Evolutionary conservation across 306 rosid genomes (phyloP).

Genomic region (Malus asiatica): DNA sequence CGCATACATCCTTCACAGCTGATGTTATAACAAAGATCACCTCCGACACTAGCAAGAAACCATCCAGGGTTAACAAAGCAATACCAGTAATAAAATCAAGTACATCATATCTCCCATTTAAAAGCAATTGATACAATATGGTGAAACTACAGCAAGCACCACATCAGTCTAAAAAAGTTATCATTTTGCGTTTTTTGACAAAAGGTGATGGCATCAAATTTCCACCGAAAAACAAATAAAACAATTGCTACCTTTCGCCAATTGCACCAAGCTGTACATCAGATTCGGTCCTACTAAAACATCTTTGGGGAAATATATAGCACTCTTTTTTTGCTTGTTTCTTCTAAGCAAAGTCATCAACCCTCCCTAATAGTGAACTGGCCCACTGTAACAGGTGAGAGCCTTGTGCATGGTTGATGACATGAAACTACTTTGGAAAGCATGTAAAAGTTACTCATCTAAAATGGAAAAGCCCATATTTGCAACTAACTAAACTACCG

Average conservation of each 20-base stretch:
- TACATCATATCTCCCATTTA: neutral
- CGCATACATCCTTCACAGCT: slow-evolving; percentile 85
- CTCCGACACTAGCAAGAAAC: slow-evolving; percentile 60
- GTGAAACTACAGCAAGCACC: neutral
- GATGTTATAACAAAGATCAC: slow-evolving; percentile 82
- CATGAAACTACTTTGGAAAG: neutral
- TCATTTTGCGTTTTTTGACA: neutral
- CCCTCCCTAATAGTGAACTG: neutral
- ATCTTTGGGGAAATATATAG: neutral
- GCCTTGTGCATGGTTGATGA: neutral
- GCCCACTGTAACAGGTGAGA: neutral
- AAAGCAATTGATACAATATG: neutral
- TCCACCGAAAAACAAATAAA: neutral
- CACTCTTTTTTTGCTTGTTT: neutral
- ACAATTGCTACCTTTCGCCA: neutral
- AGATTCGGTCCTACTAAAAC: neutral
- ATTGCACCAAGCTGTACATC: neutral
- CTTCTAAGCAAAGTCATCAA: neutral
- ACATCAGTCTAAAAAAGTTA: neutral
- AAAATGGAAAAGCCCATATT: neutral
- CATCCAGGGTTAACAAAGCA: neutral
- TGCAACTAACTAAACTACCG: neutral
- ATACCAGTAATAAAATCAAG: neutral
- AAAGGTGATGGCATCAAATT: neutral
- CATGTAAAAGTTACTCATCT: neutral